phyloP scores from a whole-genome alignment of 1,284 basidiomycete species.

The Agroathelia rolfsii region DNA sequence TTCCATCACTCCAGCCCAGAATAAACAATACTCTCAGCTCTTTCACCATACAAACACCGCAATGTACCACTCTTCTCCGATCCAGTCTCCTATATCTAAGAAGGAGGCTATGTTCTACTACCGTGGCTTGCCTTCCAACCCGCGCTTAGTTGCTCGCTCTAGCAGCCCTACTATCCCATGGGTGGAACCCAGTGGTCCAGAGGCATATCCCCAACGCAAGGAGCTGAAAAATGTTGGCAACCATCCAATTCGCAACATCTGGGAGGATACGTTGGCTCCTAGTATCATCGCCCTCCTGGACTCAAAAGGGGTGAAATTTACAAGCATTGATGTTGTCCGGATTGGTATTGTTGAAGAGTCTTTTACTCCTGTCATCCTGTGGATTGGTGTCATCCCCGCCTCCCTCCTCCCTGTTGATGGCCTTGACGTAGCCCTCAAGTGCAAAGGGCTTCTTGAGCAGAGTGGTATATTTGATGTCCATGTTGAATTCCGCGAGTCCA shows the following conservation, averaged over 20 bases:
- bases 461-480: conserved; percentile 18
- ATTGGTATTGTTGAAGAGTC: too few relatives aligned
- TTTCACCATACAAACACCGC: too few relatives aligned
- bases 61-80: too few relatives aligned
- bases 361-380: conserved; percentile 18
- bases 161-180: conserved; percentile 16
- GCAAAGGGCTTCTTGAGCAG: conserved; percentile 12
- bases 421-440: conserved; percentile 13
- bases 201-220: conserved; percentile 18
- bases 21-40: too few relatives aligned
- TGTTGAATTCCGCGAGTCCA: conserved; percentile 18
- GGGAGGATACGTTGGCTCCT: conserved; percentile 16
- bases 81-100: too few relatives aligned
- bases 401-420: conserved; percentile 14
- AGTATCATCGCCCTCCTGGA: conserved; percentile 10
- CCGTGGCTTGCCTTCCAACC: conserved; percentile 18
- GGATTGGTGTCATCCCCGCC: conserved; percentile 19
- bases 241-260: conserved; percentile 15
- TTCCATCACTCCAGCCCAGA: too few relatives aligned
- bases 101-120: conserved; percentile 13
- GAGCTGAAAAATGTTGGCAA: conserved; percentile 13
- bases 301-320: conserved; percentile 12
- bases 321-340: conserved; percentile 14
- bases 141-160: conserved; percentile 20
- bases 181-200: conserved; percentile 16